Evolutionary conservation across 2,329 filamentous ascomycete genomes (phyloP).

Genomic region (Cryphonectria radicalis): DNA sequence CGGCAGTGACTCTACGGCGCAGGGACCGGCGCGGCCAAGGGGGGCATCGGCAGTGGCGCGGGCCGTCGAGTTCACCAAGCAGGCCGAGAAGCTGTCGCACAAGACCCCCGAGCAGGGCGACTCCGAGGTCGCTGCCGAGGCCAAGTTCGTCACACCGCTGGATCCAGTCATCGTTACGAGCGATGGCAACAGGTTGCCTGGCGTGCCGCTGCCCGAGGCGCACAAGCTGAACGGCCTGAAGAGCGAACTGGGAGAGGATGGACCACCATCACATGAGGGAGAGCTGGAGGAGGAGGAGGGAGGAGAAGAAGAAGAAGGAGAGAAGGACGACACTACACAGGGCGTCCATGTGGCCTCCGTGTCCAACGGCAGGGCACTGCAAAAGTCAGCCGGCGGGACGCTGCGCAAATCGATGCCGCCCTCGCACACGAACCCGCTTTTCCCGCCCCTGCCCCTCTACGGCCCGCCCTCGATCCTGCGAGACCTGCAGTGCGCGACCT

Average conservation of each 20-base stretch:
- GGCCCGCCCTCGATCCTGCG: constrained; percentile 72
- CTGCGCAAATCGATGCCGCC: constrained; percentile 59
- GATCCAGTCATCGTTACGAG: constrained; percentile 73
- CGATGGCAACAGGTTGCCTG: constrained; percentile 68
- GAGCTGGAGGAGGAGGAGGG: constrained; percentile 3
- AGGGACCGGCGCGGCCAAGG: constrained; percentile 2
- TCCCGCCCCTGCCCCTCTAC: constrained; percentile 83
- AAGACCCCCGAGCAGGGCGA: constrained; percentile 38
- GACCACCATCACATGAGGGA: constrained; percentile 36
- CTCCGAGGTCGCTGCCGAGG: constrained; percentile 61
- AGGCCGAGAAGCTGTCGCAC: constrained; percentile 62
- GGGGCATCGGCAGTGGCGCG: constrained; percentile 36
- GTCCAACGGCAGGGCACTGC: constrained; percentile 42
- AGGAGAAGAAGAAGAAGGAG: constrained; percentile 32
- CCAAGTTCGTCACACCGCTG: constrained; percentile 68
- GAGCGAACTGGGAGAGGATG: constrained; percentile 47
- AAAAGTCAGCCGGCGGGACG: constrained; percentile 52
- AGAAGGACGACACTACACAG: constrained; percentile 10
- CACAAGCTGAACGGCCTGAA: constrained; percentile 69
- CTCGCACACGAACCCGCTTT: constrained; percentile 76
- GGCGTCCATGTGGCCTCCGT: constrained; percentile 29
- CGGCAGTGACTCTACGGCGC: not conserved
- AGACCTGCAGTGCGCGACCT: constrained; percentile 66
- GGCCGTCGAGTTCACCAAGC: constrained; percentile 62
- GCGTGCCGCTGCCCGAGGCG: constrained; percentile 72